Evolutionary conservation across 805 yeast species (phyloP), one percentile per base, ranked within the genome.

Genomic region (Zygoascus biomembranicola): DNA sequence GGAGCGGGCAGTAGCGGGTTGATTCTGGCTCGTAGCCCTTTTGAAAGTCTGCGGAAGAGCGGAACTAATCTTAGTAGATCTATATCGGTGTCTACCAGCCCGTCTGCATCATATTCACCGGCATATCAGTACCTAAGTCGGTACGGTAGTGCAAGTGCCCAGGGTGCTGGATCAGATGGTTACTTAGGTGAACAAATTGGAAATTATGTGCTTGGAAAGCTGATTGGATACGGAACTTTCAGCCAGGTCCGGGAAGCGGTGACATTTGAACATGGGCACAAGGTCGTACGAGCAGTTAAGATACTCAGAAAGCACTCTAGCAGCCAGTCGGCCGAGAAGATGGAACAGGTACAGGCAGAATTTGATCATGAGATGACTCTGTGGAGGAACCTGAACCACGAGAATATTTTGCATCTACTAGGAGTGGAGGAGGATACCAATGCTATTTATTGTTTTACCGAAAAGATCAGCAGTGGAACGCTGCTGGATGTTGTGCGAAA

Each of bases 171-270:
- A 20, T 10, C 39, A 18, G 59, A 41, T 18, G 37, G 50, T 11
- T 60, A 55, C 26, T 47, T 53, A 11, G 96, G 95, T 0, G 83
- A 86, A 13, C 66, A 76, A 23, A 20, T 89, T 1, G 82, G 79
- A 14, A 80, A 81, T 59, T 74, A 77, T 70, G 66, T 64, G 32
- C 65, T 90, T 32, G 96, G 95, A 1, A 81, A 81, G 59, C 77
- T 84, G 10, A 83, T 89, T 57, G 96, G 96, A 1, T 80, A 79
- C 64, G 97, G 97, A 13, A 95, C 96, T 0, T 90, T 94, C 85
- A 95, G 96, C 10, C 77, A 84, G 31, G 84, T 90, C 10, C 72
- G 95, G 54, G 92, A 86, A 64, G 86, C 92, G 57, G 66, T 63
- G 8, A 57, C 67, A 14, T 54, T 60, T 13, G 64, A 63, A 23